Evolutionary conservation across 805 yeast genomes (phyloP).

Genomic region (Torulaspora gathmanii): DNA sequence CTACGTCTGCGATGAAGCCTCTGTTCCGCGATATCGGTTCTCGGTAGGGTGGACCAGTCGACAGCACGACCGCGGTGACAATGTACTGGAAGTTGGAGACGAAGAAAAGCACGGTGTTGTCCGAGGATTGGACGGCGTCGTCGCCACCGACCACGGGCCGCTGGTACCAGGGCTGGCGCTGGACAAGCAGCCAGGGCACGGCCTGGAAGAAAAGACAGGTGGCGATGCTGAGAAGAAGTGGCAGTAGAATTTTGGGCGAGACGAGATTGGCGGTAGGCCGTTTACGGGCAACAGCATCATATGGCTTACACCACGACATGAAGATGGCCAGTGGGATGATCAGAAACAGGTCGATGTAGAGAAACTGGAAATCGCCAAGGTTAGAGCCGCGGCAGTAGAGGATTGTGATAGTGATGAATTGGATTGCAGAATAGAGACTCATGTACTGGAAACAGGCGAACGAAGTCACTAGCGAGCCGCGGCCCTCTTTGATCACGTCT

Average conservation of each 20-base stretch:
- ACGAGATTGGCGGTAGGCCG: conserved; percentile 93
- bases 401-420: conserved; percentile 80
- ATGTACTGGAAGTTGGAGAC: conserved; percentile 87
- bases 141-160: conserved; percentile 79
- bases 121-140: conserved; percentile 77
- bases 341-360: conserved; percentile 85
- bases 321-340: conserved; percentile 93
- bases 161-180: conserved; percentile 65
- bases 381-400: conserved; percentile 85
- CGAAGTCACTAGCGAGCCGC: conserved; percentile 91
- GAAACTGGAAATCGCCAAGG: conserved; percentile 92
- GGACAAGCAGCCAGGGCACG: conserved; percentile 57
- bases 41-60: conserved; percentile 92
- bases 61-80: conserved; percentile 72
- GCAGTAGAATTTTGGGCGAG: conserved; percentile 79
- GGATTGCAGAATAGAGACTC: conserved; percentile 96
- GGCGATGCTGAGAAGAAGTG: conserved; percentile 73
- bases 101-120: conserved; percentile 80
- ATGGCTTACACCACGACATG: conserved; percentile 96
- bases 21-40: conserved; percentile 60
- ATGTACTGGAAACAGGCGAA: conserved; percentile 96
- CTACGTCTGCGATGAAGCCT: conserved; percentile 67
- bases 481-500: conserved; percentile 87
- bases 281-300: conserved; percentile 50
- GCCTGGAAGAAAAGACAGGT: conserved; percentile 63